Evolutionary conservation across 75 land plant genomes (phyloP), one percentile per base, ranked within the genome.

Genomic region (Selaginella tamariscina): DNA sequence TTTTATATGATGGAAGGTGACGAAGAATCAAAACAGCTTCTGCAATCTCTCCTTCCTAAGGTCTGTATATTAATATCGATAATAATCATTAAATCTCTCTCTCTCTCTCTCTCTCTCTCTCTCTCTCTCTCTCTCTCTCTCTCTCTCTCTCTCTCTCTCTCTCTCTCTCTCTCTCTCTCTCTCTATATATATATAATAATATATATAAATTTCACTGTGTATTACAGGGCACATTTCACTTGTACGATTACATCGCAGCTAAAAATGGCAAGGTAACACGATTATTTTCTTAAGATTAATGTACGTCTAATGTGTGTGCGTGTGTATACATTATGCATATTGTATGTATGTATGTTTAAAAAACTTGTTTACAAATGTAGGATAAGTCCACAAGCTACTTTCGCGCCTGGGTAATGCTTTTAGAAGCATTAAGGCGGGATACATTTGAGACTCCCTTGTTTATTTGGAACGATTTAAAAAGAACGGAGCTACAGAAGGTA

Each of bases 391-490:
- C 56, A 21, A 69, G 71, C 31, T 13, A 60, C 32, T 70, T 76
- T 22, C 32, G 71, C 31, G 67, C 59, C 9, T 80, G 82, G 82
- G 74, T 80, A 39, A 78, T 72, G 21, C 75, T 71, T 27, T 32
- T 80, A 59, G 82, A 80, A 20, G 44, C 60, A 1, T 64, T 80
- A 28, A 59, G 82, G 29, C 49, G 63, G 29, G 80, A 77, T 26
- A 76, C 66, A 24, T 54, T 80, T 33, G 72, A 64, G 63, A 77
- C 82, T 56, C 82, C 82, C 22, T 64, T 76, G 15, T 65, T 80
- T 59, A 74, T 80, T 27, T 80, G 82, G 82, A 76, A 80, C 65
- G 79, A 80, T 49, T 29, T 68, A 11, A 80, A 76, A 73, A 65
- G 80, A 18, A 29, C 55, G 56, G 80, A 80, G 57, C 79, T 80